These are phyloP conservation scores for Paxillus rubicundulus DNA, from an alignment of 768 basidiomycete genomes.

Conservation along the genomic window DNA sequence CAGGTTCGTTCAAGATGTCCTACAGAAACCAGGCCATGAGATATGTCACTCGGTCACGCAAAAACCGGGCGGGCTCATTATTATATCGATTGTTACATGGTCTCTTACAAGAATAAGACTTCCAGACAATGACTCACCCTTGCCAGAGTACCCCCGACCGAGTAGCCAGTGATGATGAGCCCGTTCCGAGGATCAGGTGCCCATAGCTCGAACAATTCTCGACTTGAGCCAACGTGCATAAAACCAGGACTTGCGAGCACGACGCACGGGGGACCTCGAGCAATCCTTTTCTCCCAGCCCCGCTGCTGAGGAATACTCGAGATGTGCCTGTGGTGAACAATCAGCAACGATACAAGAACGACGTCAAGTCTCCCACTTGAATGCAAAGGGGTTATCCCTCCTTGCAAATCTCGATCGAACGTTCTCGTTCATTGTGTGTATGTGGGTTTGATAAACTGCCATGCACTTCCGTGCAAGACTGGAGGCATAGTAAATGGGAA, in stretches of 20 bases:
- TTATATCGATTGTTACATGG: slow-evolving; percentile 3
- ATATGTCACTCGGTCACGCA: slow-evolving; percentile 3
- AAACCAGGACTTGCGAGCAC: slow-evolving; percentile 95
- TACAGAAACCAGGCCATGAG: slow-evolving; percentile 32
- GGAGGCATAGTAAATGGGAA: slow-evolving; percentile 94
- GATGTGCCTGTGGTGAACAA: slow-evolving; percentile 52
- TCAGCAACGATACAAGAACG: neutral
- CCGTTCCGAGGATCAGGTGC: slow-evolving; percentile 94
- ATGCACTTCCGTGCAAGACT: slow-evolving; percentile 92
- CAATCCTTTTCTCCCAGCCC: slow-evolving; percentile 84
- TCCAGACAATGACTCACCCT: slow-evolving; percentile 68
- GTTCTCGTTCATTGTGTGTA: slow-evolving; percentile 94
- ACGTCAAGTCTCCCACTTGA: slow-evolving; percentile 64
- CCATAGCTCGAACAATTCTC: slow-evolving; percentile 93
- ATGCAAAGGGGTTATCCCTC: slow-evolving; percentile 96
- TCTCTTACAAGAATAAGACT: slow-evolving; percentile 4
- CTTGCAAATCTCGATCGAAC: slow-evolving; percentile 87
- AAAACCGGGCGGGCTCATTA: neutral
- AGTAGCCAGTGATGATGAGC: slow-evolving; percentile 91
- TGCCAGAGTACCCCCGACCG: slow-evolving; percentile 94
- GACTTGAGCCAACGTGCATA: slow-evolving; percentile 84
- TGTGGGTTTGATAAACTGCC: slow-evolving; percentile 95
- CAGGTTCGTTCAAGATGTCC: slow-evolving; percentile 91
- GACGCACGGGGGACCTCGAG: slow-evolving; percentile 91
- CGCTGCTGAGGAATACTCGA: slow-evolving; percentile 72